Conservation (phyloP, 2,329 filamentous ascomycete genomes). For the Geoglossum cookeanum region DNA sequence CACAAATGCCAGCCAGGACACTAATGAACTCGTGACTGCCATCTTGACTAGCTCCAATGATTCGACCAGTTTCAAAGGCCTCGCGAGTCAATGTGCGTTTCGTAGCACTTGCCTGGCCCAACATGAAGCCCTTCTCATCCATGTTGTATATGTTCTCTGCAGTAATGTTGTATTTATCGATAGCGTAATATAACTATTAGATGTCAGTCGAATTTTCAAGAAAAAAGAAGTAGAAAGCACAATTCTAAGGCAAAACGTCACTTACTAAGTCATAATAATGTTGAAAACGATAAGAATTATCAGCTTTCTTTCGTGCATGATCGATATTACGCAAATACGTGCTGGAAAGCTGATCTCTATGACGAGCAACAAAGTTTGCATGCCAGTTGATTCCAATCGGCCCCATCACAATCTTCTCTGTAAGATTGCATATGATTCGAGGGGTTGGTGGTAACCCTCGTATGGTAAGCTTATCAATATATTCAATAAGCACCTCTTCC, state of each 20-base stretch:
- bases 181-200: neutral
- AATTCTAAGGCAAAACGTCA: neutral
- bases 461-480: neutral
- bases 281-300: slow-evolving; percentile 1
- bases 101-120: slow-evolving; percentile 2
- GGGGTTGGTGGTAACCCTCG: neutral
- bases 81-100: neutral
- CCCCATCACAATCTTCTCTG: neutral
- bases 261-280: neutral
- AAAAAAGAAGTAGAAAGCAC: neutral
- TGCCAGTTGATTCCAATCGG: neutral
- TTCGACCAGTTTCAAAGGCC: neutral
- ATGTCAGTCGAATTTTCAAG: neutral
- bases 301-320: neutral
- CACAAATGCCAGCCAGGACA: neutral
- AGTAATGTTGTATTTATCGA: slow-evolving; percentile 4
- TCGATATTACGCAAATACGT: neutral
- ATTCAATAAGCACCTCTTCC: neutral
- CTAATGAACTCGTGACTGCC: slow-evolving; percentile 2
- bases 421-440: neutral
- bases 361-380: slow-evolving; percentile 1
- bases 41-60: slow-evolving; percentile 3
- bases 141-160: slow-evolving; percentile 4
- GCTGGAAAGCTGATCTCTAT: neutral
- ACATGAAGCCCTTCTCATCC: slow-evolving; percentile 4